These are phyloP conservation scores for Aspergillus intermedius DNA, from an alignment of 2,329 filamentous ascomycete species.

Conservation along the genomic window DNA sequence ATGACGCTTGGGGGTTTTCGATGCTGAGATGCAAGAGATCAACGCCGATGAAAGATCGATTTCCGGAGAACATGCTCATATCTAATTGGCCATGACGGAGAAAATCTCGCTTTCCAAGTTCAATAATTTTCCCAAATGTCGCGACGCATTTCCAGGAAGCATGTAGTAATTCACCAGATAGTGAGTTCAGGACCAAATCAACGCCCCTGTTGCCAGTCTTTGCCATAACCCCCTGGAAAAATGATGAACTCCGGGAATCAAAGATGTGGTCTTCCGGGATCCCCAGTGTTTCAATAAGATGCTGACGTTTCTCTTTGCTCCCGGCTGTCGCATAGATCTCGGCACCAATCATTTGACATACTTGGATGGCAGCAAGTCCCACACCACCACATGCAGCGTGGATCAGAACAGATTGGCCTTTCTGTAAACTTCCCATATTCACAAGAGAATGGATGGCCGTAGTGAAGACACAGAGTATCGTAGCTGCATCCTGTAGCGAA, in stretches of 20 bases:
- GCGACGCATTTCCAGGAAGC: not conserved
- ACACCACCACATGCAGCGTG: no score
- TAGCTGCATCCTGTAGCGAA: no score
- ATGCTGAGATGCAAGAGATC: not conserved
- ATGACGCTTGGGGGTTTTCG: no score
- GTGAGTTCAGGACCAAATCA: constrained; percentile 9
- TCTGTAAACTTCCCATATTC: no score
- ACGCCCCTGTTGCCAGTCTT: constrained; percentile 3
- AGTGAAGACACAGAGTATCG: no score
- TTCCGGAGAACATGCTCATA: constrained; percentile 1
- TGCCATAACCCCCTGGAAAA: not conserved
- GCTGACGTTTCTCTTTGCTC: not conserved
- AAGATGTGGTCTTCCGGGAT: not conserved
- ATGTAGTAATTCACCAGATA: constrained; percentile 5
- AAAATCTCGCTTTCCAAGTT: not conserved
- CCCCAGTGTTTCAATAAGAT: not conserved
- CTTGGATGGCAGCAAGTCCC: constrained; percentile 12
- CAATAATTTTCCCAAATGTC: not conserved
- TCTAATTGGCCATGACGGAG: not conserved
- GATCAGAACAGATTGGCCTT: no score
- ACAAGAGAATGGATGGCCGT: no score
- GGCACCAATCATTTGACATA: not conserved
- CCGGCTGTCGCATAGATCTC: not conserved
- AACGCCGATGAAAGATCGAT: not conserved
- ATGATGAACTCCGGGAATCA: not conserved